A percentile compares a stretch with the other conserved stretches of the same genome.
phyloP scores from a whole-genome alignment of 768 basidiomycete genomes.

The Panaeolus cyanescens region DNA sequence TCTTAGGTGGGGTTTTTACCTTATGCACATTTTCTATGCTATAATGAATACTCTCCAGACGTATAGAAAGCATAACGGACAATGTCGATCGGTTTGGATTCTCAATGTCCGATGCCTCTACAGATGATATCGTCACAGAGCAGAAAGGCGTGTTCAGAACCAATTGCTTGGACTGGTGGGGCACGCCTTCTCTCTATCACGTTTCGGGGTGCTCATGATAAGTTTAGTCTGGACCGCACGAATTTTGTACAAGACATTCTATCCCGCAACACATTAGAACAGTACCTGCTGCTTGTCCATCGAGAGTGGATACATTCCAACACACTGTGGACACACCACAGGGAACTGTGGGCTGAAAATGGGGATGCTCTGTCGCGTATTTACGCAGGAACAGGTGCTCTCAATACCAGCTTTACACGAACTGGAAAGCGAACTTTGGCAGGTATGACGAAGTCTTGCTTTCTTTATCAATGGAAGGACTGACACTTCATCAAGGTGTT shows the following conservation, averaged over 20 bases:
- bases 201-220: background rate
- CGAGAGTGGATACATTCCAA: constrained; percentile 73
- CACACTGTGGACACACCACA: constrained; percentile 82
- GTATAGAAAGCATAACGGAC: constrained; percentile 56
- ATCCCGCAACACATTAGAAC: constrained; percentile 77
- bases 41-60: constrained; percentile 38
- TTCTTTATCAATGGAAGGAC: background rate
- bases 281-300: constrained; percentile 78
- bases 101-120: constrained; percentile 70
- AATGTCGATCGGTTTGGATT: constrained; percentile 84
- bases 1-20: constrained; percentile 47
- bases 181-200: constrained; percentile 5
- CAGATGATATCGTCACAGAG: constrained; percentile 76
- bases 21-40: background rate
- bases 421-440: constrained; percentile 94
- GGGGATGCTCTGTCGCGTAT: constrained; percentile 92
- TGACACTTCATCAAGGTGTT: constrained; percentile 54
- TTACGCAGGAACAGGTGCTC: constrained; percentile 90
- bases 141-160: constrained; percentile 93
- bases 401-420: constrained; percentile 95
- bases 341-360: constrained; percentile 97
- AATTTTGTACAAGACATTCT: constrained; percentile 97
- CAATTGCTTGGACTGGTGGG: constrained; percentile 93
- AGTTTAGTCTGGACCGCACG: constrained; percentile 84
- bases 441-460: constrained; percentile 44